Base-by-base conservation (phyloP, 192 early-diverging fungal species). In the Umbelopsis sp. region DNA sequence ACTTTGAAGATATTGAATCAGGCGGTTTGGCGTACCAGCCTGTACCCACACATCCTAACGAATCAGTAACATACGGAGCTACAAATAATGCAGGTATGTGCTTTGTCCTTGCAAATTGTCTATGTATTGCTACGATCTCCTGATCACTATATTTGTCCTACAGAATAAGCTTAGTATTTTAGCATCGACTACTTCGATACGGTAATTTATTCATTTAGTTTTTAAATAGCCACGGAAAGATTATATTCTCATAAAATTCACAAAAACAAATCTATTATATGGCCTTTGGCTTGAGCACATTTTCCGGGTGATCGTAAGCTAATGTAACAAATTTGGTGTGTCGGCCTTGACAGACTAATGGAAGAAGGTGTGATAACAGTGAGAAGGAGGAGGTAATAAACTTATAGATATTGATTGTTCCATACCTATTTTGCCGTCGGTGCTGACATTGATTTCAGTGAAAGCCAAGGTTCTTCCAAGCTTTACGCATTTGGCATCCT, bases 241-340 rank as follows among this genome's bases (percentile, higher is more conserved):
- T 49, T 49, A n/a, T 17, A n/a, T 17, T 49, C 47, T 17, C 16
- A 16, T 49, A 49, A 49, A n/a, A 49, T 49, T 21, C 47, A 49
- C 8, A 17, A 17, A 49, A 21, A 51, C 7, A 16, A 52, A 50
- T 24, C 44, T 62, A 56, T 44, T 65, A 50, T 66, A 41, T 71
- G 34, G 10, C 54, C 14, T 66, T 50, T 31, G 24, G 72, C 10
- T 66, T 70, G 34, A 51, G 31, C 12, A 62, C 17, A 14, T 77
- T 77, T 47, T 73, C 71, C 10, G 71, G 71, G 68, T 79, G 73
- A 22, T 38, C 29, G 45, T 79, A 72, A 21, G 77, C 77, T 36
- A 75, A 24, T 21, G 79, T 78, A 32, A 88, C 80, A 76, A 77
- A 88, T 73, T 88, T 88, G 44, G 81, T 88, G 50, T 88, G 86